Conservation (phyloP, 2,329 filamentous ascomycete genomes). For the Fusarium incarnatum region DNA sequence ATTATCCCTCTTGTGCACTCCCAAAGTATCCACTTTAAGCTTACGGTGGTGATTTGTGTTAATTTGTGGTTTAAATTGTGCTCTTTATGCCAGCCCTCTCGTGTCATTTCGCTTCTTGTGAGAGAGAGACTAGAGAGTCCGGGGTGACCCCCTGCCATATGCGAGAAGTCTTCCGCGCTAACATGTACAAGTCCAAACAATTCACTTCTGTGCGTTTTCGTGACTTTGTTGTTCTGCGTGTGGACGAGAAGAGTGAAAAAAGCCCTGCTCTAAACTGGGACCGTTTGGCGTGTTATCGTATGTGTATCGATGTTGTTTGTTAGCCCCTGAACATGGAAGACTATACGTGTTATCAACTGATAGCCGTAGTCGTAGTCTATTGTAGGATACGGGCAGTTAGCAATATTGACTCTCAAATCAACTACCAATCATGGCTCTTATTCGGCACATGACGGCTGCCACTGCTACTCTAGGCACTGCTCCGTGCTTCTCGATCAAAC, state of each 20-base stretch:
- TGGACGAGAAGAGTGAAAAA: constrained; percentile 18
- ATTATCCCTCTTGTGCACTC: constrained; percentile 34
- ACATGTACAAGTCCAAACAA: background rate
- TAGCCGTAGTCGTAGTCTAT: too few species aligned
- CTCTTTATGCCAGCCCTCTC: constrained; percentile 45
- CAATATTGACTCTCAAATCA: constrained; percentile 1
- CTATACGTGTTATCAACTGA: background rate
- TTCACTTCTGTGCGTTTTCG: constrained; percentile 22
- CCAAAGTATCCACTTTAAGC: constrained; percentile 41
- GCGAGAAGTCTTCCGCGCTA: constrained; percentile 31
- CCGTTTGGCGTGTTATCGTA: background rate
- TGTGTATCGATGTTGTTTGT: constrained; percentile 29
- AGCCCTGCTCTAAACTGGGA: constrained; percentile 27
- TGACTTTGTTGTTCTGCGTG: constrained; percentile 16
- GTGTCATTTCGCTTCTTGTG: constrained; percentile 50
- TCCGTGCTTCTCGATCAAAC: constrained; percentile 40
- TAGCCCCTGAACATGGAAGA: constrained; percentile 19
- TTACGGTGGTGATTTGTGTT: constrained; percentile 34
- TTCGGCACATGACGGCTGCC: constrained; percentile 25
- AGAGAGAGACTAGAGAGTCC: constrained; percentile 46
- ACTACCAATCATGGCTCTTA: constrained; percentile 40
- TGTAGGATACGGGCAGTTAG: background rate
- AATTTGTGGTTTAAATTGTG: constrained; percentile 47
- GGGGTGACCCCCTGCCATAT: constrained; percentile 41
- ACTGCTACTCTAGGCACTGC: constrained; percentile 35